Conservation (phyloP, 2,329 filamentous ascomycete genomes). For the Pseudogymnoascus sp. region DNA sequence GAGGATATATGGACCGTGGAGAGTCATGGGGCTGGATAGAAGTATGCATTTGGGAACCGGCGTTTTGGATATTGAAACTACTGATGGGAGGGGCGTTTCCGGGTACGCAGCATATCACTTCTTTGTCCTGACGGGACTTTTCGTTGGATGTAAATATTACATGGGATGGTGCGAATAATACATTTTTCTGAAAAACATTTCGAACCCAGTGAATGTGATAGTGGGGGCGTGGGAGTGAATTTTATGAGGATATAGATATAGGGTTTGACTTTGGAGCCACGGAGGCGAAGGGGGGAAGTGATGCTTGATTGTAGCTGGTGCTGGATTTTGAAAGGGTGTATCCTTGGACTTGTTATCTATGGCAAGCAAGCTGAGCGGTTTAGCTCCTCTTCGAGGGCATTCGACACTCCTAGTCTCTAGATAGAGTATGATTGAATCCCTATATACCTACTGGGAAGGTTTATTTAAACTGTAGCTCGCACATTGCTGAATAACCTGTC, state of each 20-base stretch:
- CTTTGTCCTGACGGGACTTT: not conserved
- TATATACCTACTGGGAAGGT: not conserved
- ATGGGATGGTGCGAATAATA: not conserved
- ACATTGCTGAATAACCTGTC: not conserved
- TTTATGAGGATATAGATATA: not conserved
- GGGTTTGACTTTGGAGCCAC: not conserved
- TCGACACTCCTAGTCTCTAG: too few species aligned
- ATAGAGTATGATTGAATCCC: not conserved
- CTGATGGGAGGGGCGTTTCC: not conserved
- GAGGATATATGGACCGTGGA: not conserved
- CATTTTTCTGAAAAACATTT: not conserved
- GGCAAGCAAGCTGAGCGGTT: not conserved
- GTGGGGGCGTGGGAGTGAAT: not conserved
- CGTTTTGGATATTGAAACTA: slow-evolving; percentile 1
- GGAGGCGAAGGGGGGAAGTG: not conserved
- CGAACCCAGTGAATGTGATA: not conserved
- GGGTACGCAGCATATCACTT: not conserved
- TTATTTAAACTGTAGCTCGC: not conserved
- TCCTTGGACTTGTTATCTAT: not conserved
- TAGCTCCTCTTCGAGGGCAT: too few species aligned
- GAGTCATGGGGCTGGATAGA: not conserved
- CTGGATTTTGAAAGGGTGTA: not conserved
- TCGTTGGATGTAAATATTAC: not conserved
- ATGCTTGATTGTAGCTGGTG: not conserved
- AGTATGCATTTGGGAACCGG: slow-evolving; percentile 5